Conservation (phyloP, 2,329 filamentous ascomycete genomes). For the Colletotrichum sidae region DNA sequence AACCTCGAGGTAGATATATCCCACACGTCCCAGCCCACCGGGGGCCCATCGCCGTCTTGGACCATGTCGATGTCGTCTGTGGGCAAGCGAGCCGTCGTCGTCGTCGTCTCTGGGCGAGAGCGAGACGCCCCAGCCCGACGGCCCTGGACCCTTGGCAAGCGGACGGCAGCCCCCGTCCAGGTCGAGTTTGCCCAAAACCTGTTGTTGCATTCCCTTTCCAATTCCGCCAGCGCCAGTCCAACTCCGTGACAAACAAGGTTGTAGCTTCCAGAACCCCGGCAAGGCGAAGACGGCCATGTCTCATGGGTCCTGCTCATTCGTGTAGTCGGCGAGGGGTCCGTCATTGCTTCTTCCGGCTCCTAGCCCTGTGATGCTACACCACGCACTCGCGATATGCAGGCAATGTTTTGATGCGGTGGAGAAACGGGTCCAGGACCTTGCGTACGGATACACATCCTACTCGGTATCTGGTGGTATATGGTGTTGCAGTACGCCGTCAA, state of each 20-base stretch:
- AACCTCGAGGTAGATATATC: constrained; percentile 31
- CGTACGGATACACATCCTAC: too few species aligned
- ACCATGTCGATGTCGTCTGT: constrained; percentile 10
- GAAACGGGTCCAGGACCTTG: neutral
- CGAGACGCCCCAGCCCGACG: too few species aligned
- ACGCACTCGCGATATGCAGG: constrained; percentile 14
- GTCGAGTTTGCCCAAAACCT: constrained; percentile 13
- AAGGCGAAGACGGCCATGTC: neutral
- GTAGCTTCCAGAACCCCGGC: constrained; percentile 17
- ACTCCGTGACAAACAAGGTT: constrained; percentile 23
- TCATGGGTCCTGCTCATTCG: too few species aligned
- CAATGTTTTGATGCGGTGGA: constrained; percentile 31
- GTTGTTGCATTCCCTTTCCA: neutral
- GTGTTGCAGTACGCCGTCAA: too few species aligned
- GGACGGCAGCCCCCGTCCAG: constrained; percentile 10
- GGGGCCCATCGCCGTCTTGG: constrained; percentile 1
- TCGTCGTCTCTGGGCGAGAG: too few species aligned
- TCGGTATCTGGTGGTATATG: too few species aligned
- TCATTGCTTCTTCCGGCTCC: constrained; percentile 14
- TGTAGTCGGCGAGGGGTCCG: too few species aligned
- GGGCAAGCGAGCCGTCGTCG: neutral
- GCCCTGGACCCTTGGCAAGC: constrained; percentile 4
- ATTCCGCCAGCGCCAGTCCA: neutral
- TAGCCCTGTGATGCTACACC: neutral
- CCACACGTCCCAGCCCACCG: neutral